Percentiles rank a stretch among this genome's conserved stretches.
phyloP scores from a whole-genome alignment of 2,329 filamentous ascomycete species.

The Westerdykella sp. region DNA sequence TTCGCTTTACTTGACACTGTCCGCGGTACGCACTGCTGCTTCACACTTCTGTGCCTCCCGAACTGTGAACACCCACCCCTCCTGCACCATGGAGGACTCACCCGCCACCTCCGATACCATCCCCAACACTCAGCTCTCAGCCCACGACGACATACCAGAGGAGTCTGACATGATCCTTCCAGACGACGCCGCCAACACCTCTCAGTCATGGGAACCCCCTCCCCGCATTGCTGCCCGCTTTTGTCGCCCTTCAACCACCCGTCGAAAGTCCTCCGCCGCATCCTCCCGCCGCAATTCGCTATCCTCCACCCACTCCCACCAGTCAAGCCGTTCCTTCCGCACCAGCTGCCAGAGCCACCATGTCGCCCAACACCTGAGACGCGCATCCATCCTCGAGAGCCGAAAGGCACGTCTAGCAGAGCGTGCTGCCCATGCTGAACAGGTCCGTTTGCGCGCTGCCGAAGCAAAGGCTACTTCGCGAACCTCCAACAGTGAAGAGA shows the following conservation, averaged over 20 bases:
- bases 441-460: slow-evolving; percentile 70
- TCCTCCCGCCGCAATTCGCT: slow-evolving; percentile 76
- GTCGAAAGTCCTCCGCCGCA: slow-evolving; percentile 68
- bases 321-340: slow-evolving; percentile 54
- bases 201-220: slow-evolving; percentile 55
- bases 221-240: slow-evolving; percentile 74
- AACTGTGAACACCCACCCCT: neutral
- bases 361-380: slow-evolving; percentile 70
- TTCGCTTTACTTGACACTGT: too few relatives aligned
- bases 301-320: slow-evolving; percentile 67
- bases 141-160: slow-evolving; percentile 38
- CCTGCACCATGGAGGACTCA: neutral
- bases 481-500: slow-evolving; percentile 64
- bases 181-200: slow-evolving; percentile 32
- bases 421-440: slow-evolving; percentile 74
- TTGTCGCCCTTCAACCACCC: slow-evolving; percentile 58
- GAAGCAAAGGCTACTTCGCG: slow-evolving; percentile 65
- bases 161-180: slow-evolving; percentile 38
- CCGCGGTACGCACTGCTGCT: too few relatives aligned
- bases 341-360: slow-evolving; percentile 64
- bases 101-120: neutral
- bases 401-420: slow-evolving; percentile 74
- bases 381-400: slow-evolving; percentile 73
- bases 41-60: neutral
- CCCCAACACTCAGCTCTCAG: slow-evolving; percentile 19